A percentile compares a stretch with the other conserved stretches of the same genome.
phyloP scores from a whole-genome alignment of 208 protist species.

The Phytomonas sp. region DNA sequence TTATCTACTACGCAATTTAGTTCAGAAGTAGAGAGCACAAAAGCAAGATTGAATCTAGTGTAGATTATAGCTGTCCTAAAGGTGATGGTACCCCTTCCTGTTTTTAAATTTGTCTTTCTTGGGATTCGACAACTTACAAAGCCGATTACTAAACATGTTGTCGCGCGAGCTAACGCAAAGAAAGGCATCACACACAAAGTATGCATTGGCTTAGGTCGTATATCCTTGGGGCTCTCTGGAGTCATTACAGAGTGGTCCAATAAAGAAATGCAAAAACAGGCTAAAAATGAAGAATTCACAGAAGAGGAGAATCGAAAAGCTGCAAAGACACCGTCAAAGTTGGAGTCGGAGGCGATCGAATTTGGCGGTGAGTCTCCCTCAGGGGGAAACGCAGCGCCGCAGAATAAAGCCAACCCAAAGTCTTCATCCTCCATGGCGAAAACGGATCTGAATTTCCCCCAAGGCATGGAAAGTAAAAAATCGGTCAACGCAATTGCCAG shows the following conservation, averaged over 20 bases:
- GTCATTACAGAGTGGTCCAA: constrained; percentile 59
- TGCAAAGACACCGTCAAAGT: constrained; percentile 10
- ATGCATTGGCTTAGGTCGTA: constrained; percentile 67
- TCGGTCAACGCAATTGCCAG: constrained; percentile 16
- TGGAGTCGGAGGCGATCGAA: constrained; percentile 15
- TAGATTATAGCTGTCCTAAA: constrained; percentile 4
- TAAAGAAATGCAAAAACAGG: constrained; percentile 20
- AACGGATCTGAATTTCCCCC: background rate
- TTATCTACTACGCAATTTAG: constrained; percentile 8
- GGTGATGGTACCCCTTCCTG: constrained; percentile 71
- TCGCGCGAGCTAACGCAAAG: constrained; percentile 46
- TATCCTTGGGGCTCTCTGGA: constrained; percentile 64
- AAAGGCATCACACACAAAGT: constrained; percentile 43
- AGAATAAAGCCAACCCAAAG: background rate
- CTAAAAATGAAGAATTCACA: background rate
- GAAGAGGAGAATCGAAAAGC: constrained; percentile 4
- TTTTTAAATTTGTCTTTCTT: constrained; percentile 67
- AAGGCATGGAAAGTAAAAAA: constrained; percentile 3
- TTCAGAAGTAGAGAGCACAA: constrained; percentile 6
- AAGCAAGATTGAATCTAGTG: constrained; percentile 2
- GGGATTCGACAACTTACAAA: constrained; percentile 72
- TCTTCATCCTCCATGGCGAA: background rate
- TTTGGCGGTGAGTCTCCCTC: background rate
- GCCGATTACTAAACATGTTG: constrained; percentile 47
- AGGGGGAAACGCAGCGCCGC: background rate